Evolutionary conservation across 2,329 filamentous ascomycete species (phyloP), one percentile per base, ranked within the genome.

Genomic region (Ceratocystiopsis sp.): DNA sequence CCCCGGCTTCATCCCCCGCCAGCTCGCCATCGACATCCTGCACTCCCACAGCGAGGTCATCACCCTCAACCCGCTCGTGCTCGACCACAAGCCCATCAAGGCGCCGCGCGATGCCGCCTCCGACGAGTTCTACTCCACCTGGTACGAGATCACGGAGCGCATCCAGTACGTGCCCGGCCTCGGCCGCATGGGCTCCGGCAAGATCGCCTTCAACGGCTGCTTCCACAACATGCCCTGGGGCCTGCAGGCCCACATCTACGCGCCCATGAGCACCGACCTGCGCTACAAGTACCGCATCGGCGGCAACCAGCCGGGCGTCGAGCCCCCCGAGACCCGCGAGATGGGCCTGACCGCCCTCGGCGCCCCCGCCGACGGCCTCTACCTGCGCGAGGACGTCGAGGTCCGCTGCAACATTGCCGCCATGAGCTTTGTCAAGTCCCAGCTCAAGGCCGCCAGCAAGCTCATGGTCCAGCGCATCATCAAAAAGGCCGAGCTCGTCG

Each of bases 191-290:
- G 76, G 76, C 19, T 73, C 73, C 4, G 70, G 75, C 54, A 72
- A 73, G 54, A 78, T 83, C 58, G 68, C 65, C 39, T 83, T 83
- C 61, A 79, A 75, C 47, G 78, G 75, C 46, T 80, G 77, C 54
- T 83, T 83, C 56, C 78, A 83, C 54, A 70, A 82, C 56, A 73
- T 80, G 65, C 75, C 78, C 3, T 80, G 75, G 72, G 78, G 78
- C 4, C 61, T 83, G 46, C 78, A 83, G 60, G 80, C 75, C 11
- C 78, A 83, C 61, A 75, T 77, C 42, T 81, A 81, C 55, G 77
- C 75, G 37, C 78, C 78, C 32, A 69, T 80, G 55, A 71, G 68
- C 48, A 66, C 80, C 42, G 78, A 83, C 55, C 58, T 82, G 56
- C 68, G 78, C 49, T 78, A 77, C 61, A 79, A 72, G 51, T 83